phyloP scores from a whole-genome alignment of 495 filamentous ascomycete species.

The Wilcoxina mikolae region DNA sequence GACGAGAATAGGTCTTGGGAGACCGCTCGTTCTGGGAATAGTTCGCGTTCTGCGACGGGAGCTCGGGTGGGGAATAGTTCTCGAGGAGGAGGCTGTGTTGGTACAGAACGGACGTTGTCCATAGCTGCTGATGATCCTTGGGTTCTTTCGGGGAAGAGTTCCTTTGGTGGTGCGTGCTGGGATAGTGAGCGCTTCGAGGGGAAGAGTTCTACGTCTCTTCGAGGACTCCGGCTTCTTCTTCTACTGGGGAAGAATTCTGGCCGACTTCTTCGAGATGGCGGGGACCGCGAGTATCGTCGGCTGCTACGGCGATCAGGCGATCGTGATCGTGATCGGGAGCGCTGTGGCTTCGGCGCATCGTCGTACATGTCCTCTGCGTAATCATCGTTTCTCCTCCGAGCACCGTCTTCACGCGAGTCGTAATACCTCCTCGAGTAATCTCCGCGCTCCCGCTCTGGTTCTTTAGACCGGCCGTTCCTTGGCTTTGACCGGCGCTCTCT shows the following conservation, averaged over 20 bases:
- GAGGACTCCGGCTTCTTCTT: not conserved
- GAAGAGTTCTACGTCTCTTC: constrained; percentile 3
- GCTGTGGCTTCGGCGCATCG: constrained; percentile 12
- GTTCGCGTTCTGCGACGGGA: not conserved
- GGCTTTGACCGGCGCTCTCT: constrained; percentile 15
- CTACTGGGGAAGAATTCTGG: not conserved
- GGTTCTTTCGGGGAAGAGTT: constrained; percentile 1
- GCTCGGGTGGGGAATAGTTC: constrained; percentile 20
- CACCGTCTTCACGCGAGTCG: constrained; percentile 14
- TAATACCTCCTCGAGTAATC: constrained; percentile 22
- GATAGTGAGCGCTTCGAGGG: not conserved
- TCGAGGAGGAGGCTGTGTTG: constrained; percentile 1
- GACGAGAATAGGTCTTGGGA: constrained; percentile 21
- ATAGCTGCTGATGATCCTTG: not conserved
- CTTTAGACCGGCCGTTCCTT: constrained; percentile 29
- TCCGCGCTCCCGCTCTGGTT: constrained; percentile 29
- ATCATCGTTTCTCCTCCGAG: constrained; percentile 15
- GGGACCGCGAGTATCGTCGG: not conserved
- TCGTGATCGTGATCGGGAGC: not conserved
- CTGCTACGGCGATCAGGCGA: not conserved
- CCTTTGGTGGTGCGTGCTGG: not conserved
- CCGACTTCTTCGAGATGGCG: not conserved
- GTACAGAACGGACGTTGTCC: not conserved
- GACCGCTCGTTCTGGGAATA: not conserved
- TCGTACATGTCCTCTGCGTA: constrained; percentile 23